A percentile compares a stretch with the other conserved stretches of the same genome.
Evolutionary conservation across 352 stramenopile species (phyloP).

Genomic region (Albugo candida): DNA sequence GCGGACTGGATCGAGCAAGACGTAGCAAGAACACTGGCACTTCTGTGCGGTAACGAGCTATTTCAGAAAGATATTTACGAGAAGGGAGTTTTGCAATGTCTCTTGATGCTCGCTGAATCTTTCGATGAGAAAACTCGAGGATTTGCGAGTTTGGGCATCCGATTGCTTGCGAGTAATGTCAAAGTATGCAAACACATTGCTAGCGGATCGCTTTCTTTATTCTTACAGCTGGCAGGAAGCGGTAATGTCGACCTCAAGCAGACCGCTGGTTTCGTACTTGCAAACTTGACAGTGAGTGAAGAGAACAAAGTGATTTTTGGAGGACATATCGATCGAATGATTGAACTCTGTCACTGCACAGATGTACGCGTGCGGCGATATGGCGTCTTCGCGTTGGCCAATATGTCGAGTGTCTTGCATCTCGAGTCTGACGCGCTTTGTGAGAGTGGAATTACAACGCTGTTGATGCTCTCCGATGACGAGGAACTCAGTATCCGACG

Average conservation of each 20-base stretch:
- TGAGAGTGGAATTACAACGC: conserved; percentile 59
- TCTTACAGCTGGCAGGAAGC: conserved; percentile 83
- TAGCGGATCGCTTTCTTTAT: conserved; percentile 78
- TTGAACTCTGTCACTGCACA: conserved; percentile 76
- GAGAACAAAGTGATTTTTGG: conserved; percentile 88
- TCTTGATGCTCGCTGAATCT: conserved; percentile 79
- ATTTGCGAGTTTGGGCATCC: conserved; percentile 89
- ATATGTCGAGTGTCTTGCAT: conserved; percentile 80
- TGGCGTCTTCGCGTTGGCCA: conserved; percentile 87
- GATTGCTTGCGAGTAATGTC: conserved; percentile 86
- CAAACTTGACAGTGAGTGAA: conserved; percentile 83
- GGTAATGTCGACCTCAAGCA: conserved; percentile 82
- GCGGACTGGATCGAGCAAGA: conserved; percentile 76
- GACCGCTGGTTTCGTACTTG: conserved; percentile 83
- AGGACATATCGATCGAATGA: conserved; percentile 65
- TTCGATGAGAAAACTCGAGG: conserved; percentile 83
- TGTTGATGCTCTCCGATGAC: conserved; percentile 46
- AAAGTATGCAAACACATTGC: conserved; percentile 87
- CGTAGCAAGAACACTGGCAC: conserved; percentile 79
- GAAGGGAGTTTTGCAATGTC: conserved; percentile 78
- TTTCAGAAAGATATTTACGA: conserved; percentile 86
- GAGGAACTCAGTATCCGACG: conserved; percentile 86
- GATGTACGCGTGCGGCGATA: conserved; percentile 86
- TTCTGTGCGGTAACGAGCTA: conserved; percentile 88
- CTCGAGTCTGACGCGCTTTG: conserved; percentile 80